Base-by-base conservation (phyloP, 2,329 filamentous ascomycete genomes). In the Pestalotiopsis sp. region DNA sequence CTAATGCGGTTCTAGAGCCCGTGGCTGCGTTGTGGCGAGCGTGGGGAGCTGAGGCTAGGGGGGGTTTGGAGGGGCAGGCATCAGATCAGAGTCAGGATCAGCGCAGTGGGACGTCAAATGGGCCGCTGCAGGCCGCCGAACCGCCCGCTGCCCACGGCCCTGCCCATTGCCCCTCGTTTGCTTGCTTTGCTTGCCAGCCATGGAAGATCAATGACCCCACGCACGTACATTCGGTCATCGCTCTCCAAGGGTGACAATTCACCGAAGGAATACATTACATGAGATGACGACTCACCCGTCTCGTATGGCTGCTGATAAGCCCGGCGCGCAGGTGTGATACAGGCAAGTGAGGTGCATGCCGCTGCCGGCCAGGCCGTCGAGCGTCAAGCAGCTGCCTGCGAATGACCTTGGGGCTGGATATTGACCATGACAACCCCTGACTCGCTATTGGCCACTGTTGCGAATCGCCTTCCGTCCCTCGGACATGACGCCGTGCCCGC, bases 391-490 rank as follows among this genome's bases (percentile, higher is more conserved):
- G n/a, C 45, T 12, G 45, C 45, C 45, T 52, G 17, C 45, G n/a
- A 52, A 52, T 52, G 45, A 52, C 9, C 45, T 62, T 12, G 11
- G 14, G 59, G 11, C n/a, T 41, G n/a, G 39, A 17, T 25, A 13
- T 45, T 36, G 23, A 36, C 38, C 27, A 65, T 65, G 62, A 52
- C 36, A 65, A 49, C n/a, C n/a, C 23, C 62, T 36, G 39, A 56
- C 20, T 49, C 62, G 20, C 39, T 17, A 65, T 65, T 65, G 62
- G 62, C 62, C 36, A 31, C 62, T 23, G 20, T 23, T 45, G 13
- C 61, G 20, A 63, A 41, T 39, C 57, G 57, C 61, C 39, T 65
- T 65, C 62, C 62, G 62, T 65, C 39, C 62, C 23, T 65, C 62
- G 62, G 62, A 65, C 62, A 23, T 49, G 62, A 45, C 45, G 45